Evolutionary conservation across 2,329 filamentous ascomycete genomes (phyloP).

Genomic region (Stagonosporopsis chrysanthemi): DNA sequence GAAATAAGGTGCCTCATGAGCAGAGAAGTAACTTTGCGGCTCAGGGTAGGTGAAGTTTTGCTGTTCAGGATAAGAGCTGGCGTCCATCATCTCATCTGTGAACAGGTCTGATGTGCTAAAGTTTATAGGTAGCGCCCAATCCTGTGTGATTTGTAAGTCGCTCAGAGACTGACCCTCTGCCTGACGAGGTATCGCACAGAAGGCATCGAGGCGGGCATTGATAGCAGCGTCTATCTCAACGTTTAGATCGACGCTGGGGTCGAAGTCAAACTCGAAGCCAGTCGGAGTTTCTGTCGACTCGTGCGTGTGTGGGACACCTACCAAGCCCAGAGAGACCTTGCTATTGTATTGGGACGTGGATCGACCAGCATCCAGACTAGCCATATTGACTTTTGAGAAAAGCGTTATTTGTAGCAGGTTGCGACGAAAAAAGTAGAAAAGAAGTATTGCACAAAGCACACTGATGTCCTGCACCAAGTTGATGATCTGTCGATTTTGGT

Average conservation of each 20-base stretch:
- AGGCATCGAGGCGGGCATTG: neutral
- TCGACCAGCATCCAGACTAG: neutral
- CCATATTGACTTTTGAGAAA: neutral
- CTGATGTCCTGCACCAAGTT: neutral
- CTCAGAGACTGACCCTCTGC: neutral
- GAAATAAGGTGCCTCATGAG: conserved; percentile 10
- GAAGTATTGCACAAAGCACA: neutral
- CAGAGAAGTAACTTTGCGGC: conserved; percentile 7
- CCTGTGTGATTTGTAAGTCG: neutral
- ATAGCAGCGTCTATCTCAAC: neutral
- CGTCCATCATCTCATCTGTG: neutral
- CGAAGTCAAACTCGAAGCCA: conserved; percentile 6
- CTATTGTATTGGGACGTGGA: conserved; percentile 4
- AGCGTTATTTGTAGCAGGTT: neutral
- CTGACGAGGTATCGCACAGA: neutral
- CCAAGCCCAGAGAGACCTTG: conserved; percentile 6
- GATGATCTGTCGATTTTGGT: neutral
- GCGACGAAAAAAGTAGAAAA: neutral
- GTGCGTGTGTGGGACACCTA: conserved; percentile 10
- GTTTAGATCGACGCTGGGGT: neutral
- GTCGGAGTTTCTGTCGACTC: neutral
- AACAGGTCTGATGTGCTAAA: neutral
- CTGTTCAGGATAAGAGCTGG: neutral
- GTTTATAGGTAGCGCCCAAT: neutral
- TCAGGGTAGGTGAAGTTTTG: conserved; percentile 2